Evolutionary conservation across 352 stramenopile species (phyloP), one percentile per base, ranked within the genome.

Genomic region (Globisporangium megalacanthum): DNA sequence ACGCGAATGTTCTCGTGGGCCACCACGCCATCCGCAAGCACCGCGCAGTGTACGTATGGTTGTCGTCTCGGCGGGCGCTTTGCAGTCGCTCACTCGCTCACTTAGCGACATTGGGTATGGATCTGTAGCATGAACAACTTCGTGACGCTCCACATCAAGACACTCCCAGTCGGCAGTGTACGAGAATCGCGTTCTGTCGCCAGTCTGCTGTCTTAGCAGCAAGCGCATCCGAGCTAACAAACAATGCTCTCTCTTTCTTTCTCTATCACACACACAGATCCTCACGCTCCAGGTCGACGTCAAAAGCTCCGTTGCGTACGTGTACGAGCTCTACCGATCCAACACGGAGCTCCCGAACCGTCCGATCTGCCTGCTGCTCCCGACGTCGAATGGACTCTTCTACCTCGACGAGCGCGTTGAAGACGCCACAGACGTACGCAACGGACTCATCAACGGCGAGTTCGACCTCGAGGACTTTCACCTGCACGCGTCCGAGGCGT

Each of bases 321-420:
- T 93, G 15, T 93, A 93, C 55, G 83, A 93, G 54, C 64, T 88
- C 15, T 93, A 90, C 51, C 83, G 83, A 35, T 65, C 79, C 29
- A 81, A 81, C 41, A 66, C 66, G 7, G 79, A 89, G 29, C 52
- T 70, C 0, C 72, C 72, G 2, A 87, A 89, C 33, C 80, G 79
- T 1, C 71, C 71, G 33, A 66, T 91, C 44, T 75, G 91, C 57
- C 46, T 93, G 49, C 57, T 93, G 6, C 64, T 91, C 14, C 83
- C 79, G 5, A 93, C 83, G 15, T 76, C 69, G 1, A 62, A 62
- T 11, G 83, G 83, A 3, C 52, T 93, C 2, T 91, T 93, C 51
- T 86, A 86, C 48, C 54, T 93, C 17, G 68, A 88, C 55, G 80
- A 91, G 54, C 62, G 68, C 6, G 65, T 91, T 25, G 73, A 78